Evolutionary conservation across 176 grass and related monocot species (phyloP), one percentile per base, ranked within the genome.

Genomic region (Pontederia paniculata): DNA sequence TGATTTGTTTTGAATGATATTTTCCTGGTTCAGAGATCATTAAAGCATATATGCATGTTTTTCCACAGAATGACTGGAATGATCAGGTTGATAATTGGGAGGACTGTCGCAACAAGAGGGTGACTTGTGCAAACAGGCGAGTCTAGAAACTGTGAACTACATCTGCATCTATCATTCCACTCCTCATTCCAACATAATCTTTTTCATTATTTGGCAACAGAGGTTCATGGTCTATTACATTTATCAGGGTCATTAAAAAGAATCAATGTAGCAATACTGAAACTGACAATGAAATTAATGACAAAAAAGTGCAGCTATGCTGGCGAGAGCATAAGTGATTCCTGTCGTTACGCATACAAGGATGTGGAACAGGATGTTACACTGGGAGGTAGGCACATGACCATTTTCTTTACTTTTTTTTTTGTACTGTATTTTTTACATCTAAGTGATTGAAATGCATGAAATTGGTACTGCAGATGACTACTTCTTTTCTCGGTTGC

Each of bases 401-500:
- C 0, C 11, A 21, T 48, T 65, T 20, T 5, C 58, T 10, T 2
- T 17, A 0, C 37, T 17, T n/a, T 60, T 60, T 9, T 42, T 0
- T 49, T 49, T 49, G 9, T 4, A 0, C 14, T 43, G 57, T 17
- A 4, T 60, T 43, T 17, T 60, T 42, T 7, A 15, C 4, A 18
- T 12, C 13, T 4, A 16, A 44, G 28, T 60, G 5, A 10, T 11
- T 18, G 10, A 37, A 16, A 17, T 21, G 41, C 31, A 20, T 43
- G 25, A 1, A 60, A 66, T 13, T 49, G 12, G 17, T 9, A 50
- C 17, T 61, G 53, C 82, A 85, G 82, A 85, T 22, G 77, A 76
- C 5, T 85, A 80, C 37, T 85, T 80, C 69, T 73, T 77, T 70
- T 44, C 54, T 58, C 76, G 72, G 21, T 48, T 80, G 31, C 82